Evolutionary conservation across 208 protist genomes (phyloP).

Genomic region (Leishmania arabica): DNA sequence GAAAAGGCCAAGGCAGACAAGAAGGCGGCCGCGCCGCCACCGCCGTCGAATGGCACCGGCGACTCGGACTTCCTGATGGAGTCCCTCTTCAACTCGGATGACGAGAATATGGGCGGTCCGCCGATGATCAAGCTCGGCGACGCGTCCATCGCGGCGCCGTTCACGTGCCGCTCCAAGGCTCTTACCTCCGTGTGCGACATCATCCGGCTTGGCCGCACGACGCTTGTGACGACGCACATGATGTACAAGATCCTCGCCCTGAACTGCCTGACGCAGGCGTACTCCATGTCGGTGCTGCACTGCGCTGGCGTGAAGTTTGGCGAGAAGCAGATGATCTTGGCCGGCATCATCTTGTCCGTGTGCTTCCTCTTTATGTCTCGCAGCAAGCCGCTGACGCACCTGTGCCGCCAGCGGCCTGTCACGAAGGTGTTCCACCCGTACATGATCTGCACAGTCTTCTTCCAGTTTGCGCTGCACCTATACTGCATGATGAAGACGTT

Average conservation of each 20-base stretch:
- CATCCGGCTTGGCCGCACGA: conserved; percentile 97
- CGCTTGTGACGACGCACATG: conserved; percentile 98
- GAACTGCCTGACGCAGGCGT: conserved; percentile 97
- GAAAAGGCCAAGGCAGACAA: conserved; percentile 58
- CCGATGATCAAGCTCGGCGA: conserved; percentile 94
- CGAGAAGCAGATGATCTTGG: conserved; percentile 97
- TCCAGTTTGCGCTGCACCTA: conserved; percentile 97
- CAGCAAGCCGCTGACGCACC: conserved; percentile 90
- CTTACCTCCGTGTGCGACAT: conserved; percentile 94
- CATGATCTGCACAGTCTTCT: conserved; percentile 94
- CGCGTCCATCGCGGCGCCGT: conserved; percentile 94
- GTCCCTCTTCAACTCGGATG: conserved; percentile 88
- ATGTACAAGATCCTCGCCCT: conserved; percentile 99
- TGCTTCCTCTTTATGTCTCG: conserved; percentile 99
- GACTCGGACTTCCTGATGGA: conserved; percentile 88
- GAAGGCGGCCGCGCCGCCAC: conserved; percentile 52
- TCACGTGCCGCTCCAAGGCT: conserved; percentile 92
- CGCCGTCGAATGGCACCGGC: conserved; percentile 15
- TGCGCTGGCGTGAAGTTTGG: conserved; percentile 97
- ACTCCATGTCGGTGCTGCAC: conserved; percentile 97
- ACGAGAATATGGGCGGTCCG: conserved; percentile 59
- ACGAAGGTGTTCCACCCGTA: conserved; percentile 96
- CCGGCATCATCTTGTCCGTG: conserved; percentile 94
- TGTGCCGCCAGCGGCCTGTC: conserved; percentile 93
- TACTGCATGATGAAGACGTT: conserved; percentile 90